Evolutionary conservation across 2,329 filamentous ascomycete genomes (phyloP).

Genomic region (Dothistroma septosporum): DNA sequence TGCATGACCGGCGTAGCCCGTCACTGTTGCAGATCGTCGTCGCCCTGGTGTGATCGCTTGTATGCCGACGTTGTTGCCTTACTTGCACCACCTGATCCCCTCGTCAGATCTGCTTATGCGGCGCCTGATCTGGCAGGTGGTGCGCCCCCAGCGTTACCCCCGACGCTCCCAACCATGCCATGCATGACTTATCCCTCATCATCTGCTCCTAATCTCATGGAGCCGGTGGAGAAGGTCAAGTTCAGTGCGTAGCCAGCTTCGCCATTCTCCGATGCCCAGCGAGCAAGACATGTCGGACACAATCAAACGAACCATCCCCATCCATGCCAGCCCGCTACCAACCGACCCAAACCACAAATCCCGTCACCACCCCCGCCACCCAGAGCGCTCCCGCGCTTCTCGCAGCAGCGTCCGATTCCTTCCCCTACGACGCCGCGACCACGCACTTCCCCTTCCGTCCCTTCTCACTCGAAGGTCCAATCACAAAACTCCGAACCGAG

Average conservation of each 20-base stretch:
- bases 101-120: not conserved
- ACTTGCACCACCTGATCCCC: not conserved
- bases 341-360: not conserved
- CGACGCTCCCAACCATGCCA: not conserved
- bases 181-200: not conserved
- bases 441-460: not conserved
- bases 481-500: not conserved
- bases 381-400: too few species aligned
- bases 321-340: not conserved
- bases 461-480: not conserved
- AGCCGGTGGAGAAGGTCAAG: not conserved
- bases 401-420: too few species aligned
- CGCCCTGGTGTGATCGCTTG: not conserved
- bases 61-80: not conserved
- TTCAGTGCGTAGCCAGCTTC: not conserved
- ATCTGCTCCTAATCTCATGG: not conserved
- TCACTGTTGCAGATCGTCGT: conserved; percentile 1
- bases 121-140: not conserved
- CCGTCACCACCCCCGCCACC: not conserved
- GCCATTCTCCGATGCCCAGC: not conserved
- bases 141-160: not conserved
- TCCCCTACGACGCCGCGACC: not conserved
- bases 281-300: not conserved
- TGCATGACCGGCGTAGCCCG: conserved; percentile 4
- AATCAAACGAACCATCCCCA: not conserved